Base-by-base conservation (phyloP, 2,329 filamentous ascomycete species). In the Monosporascus sp. region DNA sequence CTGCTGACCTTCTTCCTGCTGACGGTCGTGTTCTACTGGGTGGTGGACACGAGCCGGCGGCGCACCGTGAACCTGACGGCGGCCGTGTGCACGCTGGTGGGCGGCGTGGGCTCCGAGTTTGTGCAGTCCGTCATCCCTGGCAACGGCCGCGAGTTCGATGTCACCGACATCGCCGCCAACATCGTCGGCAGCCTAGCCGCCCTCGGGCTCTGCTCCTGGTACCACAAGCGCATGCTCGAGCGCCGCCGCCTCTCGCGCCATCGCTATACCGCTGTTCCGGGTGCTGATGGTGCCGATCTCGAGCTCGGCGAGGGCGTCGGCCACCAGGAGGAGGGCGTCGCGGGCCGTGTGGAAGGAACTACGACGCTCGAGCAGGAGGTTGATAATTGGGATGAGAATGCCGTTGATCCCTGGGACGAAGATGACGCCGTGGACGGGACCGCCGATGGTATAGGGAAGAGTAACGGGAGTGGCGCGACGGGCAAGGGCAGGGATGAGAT, bases 191-290 rank as follows among this genome's bases (percentile, higher is more conserved):
- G 88, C 59, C 71, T 88, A 16, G 75, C 78, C 1, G 91, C 83
- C 0, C 68, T 97, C 20, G 86, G 79, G 0, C 69, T 96, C 20
- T 95, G 90, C 69, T 86, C 85, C 53, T 93, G 90, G 88, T 99
- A 99, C 69, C 94, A 99, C 73, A 88, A 89, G 67, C 87, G 94
- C 55, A 97, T 97, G 91, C 76, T 97, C 40, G 93, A 97, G 71
- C 82, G 94, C 57, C 90, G 88, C 68, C 82, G 92, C 56, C 77
- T 46, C 43, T 22, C 84, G 65, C 84, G 83, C 52, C 88, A 88
- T 66, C 82, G 83, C 50, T 95, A 95, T 65, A 80, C 82, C 51
- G 79, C 82, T 7, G 81, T 95, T 6, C 82, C 88, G 0, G 84
- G 83, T 27, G 82, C 83, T 49, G 79, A 78, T 16, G 80, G 79